These are phyloP conservation scores for Plasmodium vivax DNA, from an alignment of 169 alveolate species.

Conservation along the genomic window DNA sequence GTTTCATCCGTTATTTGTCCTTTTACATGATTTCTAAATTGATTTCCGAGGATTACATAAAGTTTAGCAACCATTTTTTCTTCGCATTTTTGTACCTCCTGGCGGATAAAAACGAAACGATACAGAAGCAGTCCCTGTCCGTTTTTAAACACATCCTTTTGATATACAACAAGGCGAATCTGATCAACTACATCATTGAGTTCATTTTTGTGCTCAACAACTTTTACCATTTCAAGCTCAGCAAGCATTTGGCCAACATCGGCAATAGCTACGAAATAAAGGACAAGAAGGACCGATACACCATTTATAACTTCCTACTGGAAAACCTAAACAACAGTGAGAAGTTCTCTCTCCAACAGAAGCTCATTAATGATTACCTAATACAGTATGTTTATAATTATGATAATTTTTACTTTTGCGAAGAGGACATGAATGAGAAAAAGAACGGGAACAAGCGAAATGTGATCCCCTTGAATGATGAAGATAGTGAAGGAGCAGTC, in stretches of 20 bases:
- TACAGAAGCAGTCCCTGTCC: slow-evolving; percentile 47
- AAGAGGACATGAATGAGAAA: slow-evolving; percentile 22
- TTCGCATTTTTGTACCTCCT: slow-evolving; percentile 47
- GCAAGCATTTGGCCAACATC: slow-evolving; percentile 39
- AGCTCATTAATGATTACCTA: slow-evolving; percentile 54
- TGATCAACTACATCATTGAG: slow-evolving; percentile 52
- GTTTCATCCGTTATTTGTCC: slow-evolving; percentile 59
- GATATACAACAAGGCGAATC: slow-evolving; percentile 42
- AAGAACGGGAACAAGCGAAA: background rate
- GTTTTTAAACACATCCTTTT: slow-evolving; percentile 61
- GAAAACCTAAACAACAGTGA: slow-evolving; percentile 57
- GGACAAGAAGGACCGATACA: slow-evolving; percentile 39
- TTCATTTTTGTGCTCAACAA: slow-evolving; percentile 53
- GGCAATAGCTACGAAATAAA: slow-evolving; percentile 39
- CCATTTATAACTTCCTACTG: slow-evolving; percentile 9
- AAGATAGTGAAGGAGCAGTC: slow-evolving; percentile 51
- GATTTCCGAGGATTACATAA: slow-evolving; percentile 58
- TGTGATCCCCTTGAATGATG: slow-evolving; percentile 50
- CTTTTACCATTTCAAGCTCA: slow-evolving; percentile 20
- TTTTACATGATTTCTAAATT: slow-evolving; percentile 57
- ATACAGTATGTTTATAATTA: slow-evolving; percentile 63
- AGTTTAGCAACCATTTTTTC: slow-evolving; percentile 53
- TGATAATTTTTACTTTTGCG: slow-evolving; percentile 58
- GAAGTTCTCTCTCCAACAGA: slow-evolving; percentile 58
- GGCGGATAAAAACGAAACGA: slow-evolving; percentile 57